These are phyloP conservation scores for Samsoniella hepiali DNA, from an alignment of 2,329 filamentous ascomycete species.

Conservation along the genomic window DNA sequence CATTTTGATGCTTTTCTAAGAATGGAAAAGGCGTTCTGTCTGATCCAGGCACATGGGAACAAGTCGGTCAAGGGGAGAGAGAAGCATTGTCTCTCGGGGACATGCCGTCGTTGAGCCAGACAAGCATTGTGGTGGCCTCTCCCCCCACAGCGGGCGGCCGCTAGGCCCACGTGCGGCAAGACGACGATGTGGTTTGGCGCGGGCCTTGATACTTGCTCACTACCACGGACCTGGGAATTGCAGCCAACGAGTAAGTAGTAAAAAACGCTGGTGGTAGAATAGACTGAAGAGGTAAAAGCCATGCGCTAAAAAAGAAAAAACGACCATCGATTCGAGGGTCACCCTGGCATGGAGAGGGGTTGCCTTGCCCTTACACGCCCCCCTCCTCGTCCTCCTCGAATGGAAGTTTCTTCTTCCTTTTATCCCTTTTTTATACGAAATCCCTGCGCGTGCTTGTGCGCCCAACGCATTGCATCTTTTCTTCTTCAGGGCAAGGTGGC, in stretches of 20 bases:
- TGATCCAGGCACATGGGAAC: not conserved
- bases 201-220: too few species aligned
- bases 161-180: conserved; percentile 28
- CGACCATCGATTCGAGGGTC: not conserved
- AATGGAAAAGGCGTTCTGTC: not conserved
- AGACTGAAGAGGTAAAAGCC: not conserved
- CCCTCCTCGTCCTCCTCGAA: too few species aligned
- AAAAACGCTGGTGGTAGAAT: not conserved
- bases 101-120: not conserved
- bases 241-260: not conserved
- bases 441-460: not conserved
- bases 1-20: not conserved
- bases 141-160: conserved; percentile 2
- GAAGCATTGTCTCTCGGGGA: not conserved
- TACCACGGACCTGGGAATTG: not conserved
- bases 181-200: conserved; percentile 24
- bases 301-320: not conserved
- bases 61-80: not conserved
- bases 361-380: too few species aligned
- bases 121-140: too few species aligned
- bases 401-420: too few species aligned
- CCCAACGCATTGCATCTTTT: not conserved
- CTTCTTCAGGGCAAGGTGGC: not conserved
- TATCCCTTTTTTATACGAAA: too few species aligned
- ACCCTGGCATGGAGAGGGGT: not conserved